These are phyloP conservation scores for Beauveria brongniartii DNA, from an alignment of 2,329 filamentous ascomycete species.

Conservation along the genomic window DNA sequence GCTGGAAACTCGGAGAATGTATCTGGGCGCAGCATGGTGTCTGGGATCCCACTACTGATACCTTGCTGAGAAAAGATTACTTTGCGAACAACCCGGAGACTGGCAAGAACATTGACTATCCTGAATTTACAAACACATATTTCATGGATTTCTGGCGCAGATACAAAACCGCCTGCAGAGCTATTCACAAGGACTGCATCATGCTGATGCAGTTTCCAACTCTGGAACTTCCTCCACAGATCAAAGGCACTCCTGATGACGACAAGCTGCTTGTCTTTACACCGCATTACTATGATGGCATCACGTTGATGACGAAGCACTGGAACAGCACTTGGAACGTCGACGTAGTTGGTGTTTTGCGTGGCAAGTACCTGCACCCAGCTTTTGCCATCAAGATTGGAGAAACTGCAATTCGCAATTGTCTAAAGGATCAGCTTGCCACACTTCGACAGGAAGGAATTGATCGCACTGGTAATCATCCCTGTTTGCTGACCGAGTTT, in stretches of 20 bases:
- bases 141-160: conserved; percentile 80
- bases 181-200: conserved; percentile 70
- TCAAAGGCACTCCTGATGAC: conserved; percentile 83
- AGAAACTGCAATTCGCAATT: conserved; percentile 89
- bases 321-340: conserved; percentile 98
- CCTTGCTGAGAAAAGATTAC: conserved; percentile 75
- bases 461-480: conserved; percentile 82
- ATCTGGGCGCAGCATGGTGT: conserved; percentile 95
- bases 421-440: conserved; percentile 77
- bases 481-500: conserved; percentile 87
- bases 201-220: conserved; percentile 89
- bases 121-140: conserved; percentile 82
- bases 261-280: conserved; percentile 87
- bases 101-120: conserved; percentile 67
- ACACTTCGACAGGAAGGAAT: conserved; percentile 78
- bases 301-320: conserved; percentile 95
- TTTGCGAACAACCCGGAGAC: conserved; percentile 72
- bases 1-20: conserved; percentile 90
- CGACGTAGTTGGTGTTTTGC: conserved; percentile 84
- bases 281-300: conserved; percentile 93
- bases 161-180: conserved; percentile 67
- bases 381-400: conserved; percentile 90
- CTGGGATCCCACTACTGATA: conserved; percentile 77
- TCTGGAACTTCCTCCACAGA: conserved; percentile 78
- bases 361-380: conserved; percentile 80